These are phyloP conservation scores for Pyrrhoderma lamaoense DNA, from an alignment of 1,284 basidiomycete species.

Conservation along the genomic window DNA sequence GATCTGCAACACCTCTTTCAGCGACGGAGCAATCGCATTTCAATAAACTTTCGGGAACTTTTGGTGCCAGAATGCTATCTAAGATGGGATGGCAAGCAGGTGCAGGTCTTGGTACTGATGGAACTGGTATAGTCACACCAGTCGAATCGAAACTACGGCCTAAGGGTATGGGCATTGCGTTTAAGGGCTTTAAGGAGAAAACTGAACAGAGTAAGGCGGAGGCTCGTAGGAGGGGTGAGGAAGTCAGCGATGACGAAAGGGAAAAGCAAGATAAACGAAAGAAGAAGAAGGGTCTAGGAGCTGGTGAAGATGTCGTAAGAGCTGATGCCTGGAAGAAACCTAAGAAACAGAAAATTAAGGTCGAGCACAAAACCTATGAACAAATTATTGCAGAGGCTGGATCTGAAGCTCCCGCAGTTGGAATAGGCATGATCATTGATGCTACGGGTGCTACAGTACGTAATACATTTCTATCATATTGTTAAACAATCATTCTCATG, in stretches of 20 bases:
- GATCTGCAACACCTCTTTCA: conserved; percentile 47
- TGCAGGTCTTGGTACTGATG: conserved; percentile 70
- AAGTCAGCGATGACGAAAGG: conserved; percentile 70
- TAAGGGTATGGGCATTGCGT: conserved; percentile 80
- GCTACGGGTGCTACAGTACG: conserved; percentile 84
- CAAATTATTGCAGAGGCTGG: conserved; percentile 85
- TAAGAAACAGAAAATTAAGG: conserved; percentile 75
- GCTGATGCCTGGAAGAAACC: conserved; percentile 76
- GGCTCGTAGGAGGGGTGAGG: conserved; percentile 67
- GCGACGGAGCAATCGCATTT: conserved; percentile 72
- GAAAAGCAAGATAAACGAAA: conserved; percentile 40
- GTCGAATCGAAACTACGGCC: conserved; percentile 81
- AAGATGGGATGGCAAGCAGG: conserved; percentile 93
- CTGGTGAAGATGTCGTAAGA: conserved; percentile 43
- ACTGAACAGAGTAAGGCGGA: conserved; percentile 85
- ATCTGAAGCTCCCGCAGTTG: conserved; percentile 42
- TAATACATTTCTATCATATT: conserved; percentile 1
- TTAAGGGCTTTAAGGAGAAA: conserved; percentile 79
- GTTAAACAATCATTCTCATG: conserved; percentile 4
- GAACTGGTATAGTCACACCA: conserved; percentile 83
- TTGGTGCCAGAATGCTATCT: conserved; percentile 83
- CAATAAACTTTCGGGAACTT: conserved; percentile 62
- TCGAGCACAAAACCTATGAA: conserved; percentile 94
- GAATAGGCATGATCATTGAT: conserved; percentile 84
- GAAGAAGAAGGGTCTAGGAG: conserved; percentile 41